phyloP scores from a whole-genome alignment of 306 rosid genomes.

The Begonia masoniana region DNA sequence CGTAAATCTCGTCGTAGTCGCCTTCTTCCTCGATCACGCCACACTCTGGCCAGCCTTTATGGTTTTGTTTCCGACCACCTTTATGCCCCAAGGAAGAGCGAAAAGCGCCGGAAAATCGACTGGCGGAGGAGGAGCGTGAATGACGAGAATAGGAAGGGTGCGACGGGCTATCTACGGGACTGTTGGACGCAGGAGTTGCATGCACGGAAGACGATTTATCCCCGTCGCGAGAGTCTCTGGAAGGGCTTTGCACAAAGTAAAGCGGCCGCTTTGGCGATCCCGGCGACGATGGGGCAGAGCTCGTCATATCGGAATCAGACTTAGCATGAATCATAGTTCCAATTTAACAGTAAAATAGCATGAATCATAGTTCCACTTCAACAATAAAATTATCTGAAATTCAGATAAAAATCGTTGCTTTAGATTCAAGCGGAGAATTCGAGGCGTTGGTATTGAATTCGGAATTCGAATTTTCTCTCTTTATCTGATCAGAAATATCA shows the following conservation, averaged over 20 bases:
- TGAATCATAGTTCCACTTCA: constrained; percentile 25
- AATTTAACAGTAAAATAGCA: constrained; percentile 1
- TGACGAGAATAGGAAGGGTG: constrained; percentile 60
- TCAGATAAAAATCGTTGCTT: not conserved
- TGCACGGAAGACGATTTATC: constrained; percentile 50
- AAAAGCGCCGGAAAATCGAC: constrained; percentile 48
- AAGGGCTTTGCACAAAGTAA: constrained; percentile 72
- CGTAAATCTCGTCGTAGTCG: constrained; percentile 24
- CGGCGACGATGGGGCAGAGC: constrained; percentile 48
- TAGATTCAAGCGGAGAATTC: not conserved
- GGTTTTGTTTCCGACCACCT: constrained; percentile 19
- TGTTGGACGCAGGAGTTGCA: constrained; percentile 34
- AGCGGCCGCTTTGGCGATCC: constrained; percentile 50
- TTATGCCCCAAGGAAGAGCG: constrained; percentile 27
- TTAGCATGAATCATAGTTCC: constrained; percentile 39
- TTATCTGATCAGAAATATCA: too few species aligned
- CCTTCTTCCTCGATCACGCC: constrained; percentile 66
- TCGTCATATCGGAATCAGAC: constrained; percentile 69
- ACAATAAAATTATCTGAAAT: not conserved
- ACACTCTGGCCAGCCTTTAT: constrained; percentile 52
- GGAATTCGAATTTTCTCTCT: not conserved
- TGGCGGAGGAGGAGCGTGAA: constrained; percentile 55
- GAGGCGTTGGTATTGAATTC: not conserved
- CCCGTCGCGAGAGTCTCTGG: constrained; percentile 68
- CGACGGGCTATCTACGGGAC: constrained; percentile 59